Evolutionary conservation across 345 rosid species (phyloP), one percentile per base, ranked within the genome.

Genomic region (Lumnitzera littorea): DNA sequence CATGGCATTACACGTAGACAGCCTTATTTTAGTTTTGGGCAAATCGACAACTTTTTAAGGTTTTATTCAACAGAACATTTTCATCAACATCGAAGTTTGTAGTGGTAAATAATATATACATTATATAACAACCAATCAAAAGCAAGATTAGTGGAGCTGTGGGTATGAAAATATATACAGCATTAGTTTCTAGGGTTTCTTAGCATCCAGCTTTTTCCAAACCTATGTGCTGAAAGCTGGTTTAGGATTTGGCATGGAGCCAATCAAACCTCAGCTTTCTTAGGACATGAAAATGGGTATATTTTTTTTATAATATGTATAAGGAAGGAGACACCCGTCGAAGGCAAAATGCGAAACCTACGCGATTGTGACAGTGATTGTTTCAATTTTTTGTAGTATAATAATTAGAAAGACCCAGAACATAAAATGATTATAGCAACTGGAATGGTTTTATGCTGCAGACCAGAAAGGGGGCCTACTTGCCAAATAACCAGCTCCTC

Each of bases 221-320:
- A 62, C 62, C 75, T 48, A 50, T 76, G 67, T 71, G 73, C 69
- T 56, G 16, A 36, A 66, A 69, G 80, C 62, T 76, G 69, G 31
- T 59, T 67, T 63, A 50, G 65, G 58, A 56, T 60, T 64, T 60
- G 50, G 63, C 60, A 16, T 61, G 15, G 64, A 56, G 56, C 69
- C 66, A 60, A 65, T 63, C 57, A 23, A 56, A 31, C 46, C 55
- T 55, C 47, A 13, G 48, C 54, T 29, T 54, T 54, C 41, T 63
- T 8, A 20, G 20, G 25, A 31, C 36, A 4, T 17, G 24, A 3
- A 13, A 11, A 36, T 53, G 48, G 10, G 8, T 11, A 3, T 16
- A 31, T 52, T 46, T 12, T 9, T n/a, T 24, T 24, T 16, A 29
- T 14, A 24, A 48, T 11, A 52, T 14, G 14, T 20, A 51, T 20